Evolutionary conservation across 768 basidiomycete genomes (phyloP).

Genomic region (Termitomyces sp.): DNA sequence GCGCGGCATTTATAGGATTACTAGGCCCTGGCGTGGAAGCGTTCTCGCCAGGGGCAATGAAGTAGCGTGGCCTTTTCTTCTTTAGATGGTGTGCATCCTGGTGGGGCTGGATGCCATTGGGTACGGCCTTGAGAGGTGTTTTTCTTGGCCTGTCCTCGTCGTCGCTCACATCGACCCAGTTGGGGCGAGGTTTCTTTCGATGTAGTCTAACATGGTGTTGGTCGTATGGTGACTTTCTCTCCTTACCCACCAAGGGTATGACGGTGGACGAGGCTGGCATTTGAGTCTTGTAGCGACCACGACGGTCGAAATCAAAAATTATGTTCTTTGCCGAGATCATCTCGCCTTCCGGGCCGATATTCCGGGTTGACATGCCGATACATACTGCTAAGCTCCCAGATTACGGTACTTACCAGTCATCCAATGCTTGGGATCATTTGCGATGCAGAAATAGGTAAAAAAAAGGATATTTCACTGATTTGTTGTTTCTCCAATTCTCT

Average conservation of each 20-base stretch:
- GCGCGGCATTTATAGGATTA: constrained; percentile 21
- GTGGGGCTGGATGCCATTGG: constrained; percentile 21
- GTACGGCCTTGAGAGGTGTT: constrained; percentile 29
- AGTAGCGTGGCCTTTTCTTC: constrained; percentile 33
- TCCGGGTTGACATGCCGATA: too few relatives aligned
- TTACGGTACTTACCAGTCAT: too few relatives aligned
- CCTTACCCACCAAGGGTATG: constrained; percentile 14
- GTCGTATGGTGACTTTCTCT: constrained; percentile 1
- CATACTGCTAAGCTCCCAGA: too few relatives aligned
- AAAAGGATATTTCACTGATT: background rate
- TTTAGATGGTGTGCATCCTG: constrained; percentile 24
- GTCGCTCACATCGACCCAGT: constrained; percentile 42
- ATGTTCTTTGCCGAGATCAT: constrained; percentile 3
- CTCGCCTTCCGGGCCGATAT: background rate
- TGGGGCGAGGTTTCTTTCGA: constrained; percentile 20
- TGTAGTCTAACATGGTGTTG: constrained; percentile 2
- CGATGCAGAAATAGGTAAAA: background rate
- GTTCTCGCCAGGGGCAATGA: background rate
- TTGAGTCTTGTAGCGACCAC: background rate
- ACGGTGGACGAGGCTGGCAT: constrained; percentile 10
- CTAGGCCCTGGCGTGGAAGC: constrained; percentile 25
- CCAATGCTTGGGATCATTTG: background rate
- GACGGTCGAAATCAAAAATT: constrained; percentile 5
- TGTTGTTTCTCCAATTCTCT: background rate
- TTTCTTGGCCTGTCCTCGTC: constrained; percentile 32